Evolutionary conservation across 1,284 basidiomycete species (phyloP).

Genomic region (Rhodofomes roseus): DNA sequence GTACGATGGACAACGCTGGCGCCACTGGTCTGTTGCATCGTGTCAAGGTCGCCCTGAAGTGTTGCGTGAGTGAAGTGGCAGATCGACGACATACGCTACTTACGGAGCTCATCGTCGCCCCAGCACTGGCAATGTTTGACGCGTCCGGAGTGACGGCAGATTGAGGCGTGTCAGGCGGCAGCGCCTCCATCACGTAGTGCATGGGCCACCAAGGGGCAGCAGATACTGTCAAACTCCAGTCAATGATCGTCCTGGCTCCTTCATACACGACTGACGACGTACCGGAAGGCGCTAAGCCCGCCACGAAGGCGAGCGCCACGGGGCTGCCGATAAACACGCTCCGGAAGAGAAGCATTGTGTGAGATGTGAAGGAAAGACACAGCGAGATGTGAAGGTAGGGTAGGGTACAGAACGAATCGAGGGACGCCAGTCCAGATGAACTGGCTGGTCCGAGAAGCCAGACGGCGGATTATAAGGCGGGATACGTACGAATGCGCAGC

Average conservation of each 20-base stretch:
- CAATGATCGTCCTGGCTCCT: not conserved
- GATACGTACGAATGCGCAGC: not conserved
- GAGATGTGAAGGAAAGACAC: not conserved
- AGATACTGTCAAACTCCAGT: not conserved
- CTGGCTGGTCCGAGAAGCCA: not conserved
- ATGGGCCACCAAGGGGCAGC: conserved; percentile 2
- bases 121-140: not conserved
- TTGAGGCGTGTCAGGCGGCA: not conserved
- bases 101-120: not conserved
- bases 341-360: not conserved
- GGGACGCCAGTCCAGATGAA: not conserved
- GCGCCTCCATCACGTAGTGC: not conserved
- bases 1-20: not conserved
- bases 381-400: not conserved
- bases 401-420: not conserved
- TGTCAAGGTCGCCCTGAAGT: not conserved
- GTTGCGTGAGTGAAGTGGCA: not conserved
- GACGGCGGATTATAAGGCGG: not conserved
- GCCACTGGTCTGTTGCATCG: not conserved
- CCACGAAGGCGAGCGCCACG: not conserved
- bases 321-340: not conserved
- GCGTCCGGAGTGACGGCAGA: not conserved
- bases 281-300: not conserved
- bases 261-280: not conserved
- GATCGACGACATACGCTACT: not conserved